Base-by-base conservation (phyloP, 495 filamentous ascomycete genomes). In the Penicillium salamii region DNA sequence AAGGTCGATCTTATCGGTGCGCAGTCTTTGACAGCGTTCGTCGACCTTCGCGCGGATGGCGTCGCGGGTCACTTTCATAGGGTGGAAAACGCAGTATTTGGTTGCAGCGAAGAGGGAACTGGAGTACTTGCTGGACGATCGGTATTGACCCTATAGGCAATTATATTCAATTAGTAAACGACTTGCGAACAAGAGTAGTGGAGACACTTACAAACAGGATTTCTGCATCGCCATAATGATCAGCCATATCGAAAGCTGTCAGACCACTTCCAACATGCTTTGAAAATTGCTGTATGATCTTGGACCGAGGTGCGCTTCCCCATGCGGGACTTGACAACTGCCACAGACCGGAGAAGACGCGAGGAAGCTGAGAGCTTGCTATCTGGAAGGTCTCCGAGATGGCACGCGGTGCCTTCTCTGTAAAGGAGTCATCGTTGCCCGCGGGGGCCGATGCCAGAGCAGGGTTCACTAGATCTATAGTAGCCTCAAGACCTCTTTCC, bases 271-370 rank as follows among this genome's bases (percentile, higher is more conserved):
- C 31, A 17, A 61, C 59, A 50, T 53, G 55, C 32, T 54, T 60
- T 14, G 58, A 61, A 50, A 59, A 62, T 32, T 58, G 52, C 19
- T 39, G 46, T 38, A 49, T 49, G 31, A 62, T 59, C 38, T 49
- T 62, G 20, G 58, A 58, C 36, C 34, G 59, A 28, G 60, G 57
- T 9, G 59, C 71, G 2, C 65, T 55, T 8, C 71, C 72, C 72
- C 72, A 76, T n/a, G 71, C 68, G 7, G 71, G 65, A 34, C 68
- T 72, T 5, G 71, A 73, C 6, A 74, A 43, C 42, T 76, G 72
- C 72, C 71, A 76, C 13, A 76, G 51, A 0, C 72, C 72, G 31
- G 53, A 69, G 47, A 76, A 72, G 3, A 76, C 57, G 12, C 72
- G 54, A 0, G 71, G 72, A 13, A 71, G 49, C 7, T 51, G 15